These are phyloP conservation scores for Vitis amurensis DNA, from an alignment of 164 flowering plant genomes.

Conservation along the genomic window DNA sequence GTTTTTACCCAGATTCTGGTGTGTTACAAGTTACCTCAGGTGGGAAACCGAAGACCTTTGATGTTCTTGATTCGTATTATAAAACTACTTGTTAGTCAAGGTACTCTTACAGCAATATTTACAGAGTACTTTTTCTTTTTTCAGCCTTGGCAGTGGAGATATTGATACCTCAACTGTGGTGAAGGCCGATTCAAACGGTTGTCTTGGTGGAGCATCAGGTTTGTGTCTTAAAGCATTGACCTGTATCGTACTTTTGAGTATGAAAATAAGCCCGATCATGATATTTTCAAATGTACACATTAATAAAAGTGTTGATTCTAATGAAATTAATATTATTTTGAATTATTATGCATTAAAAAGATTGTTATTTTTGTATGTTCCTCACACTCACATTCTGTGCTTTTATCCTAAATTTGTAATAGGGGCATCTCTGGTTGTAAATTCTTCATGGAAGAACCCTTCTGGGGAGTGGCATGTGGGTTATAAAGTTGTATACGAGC, in stretches of 20 bases:
- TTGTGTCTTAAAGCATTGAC: constrained; percentile 1
- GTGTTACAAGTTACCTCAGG: constrained; percentile 79
- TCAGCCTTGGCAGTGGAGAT: constrained; percentile 96
- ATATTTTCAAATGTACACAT: too few species aligned
- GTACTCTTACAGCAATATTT: background rate
- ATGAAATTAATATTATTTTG: too few species aligned
- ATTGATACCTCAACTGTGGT: constrained; percentile 86
- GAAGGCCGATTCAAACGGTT: constrained; percentile 76
- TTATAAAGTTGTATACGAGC: constrained; percentile 77
- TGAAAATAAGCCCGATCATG: background rate
- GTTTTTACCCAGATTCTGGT: constrained; percentile 66
- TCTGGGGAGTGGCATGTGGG: constrained; percentile 98
- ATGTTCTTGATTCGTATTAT: constrained; percentile 83
- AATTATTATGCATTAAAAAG: too few species aligned
- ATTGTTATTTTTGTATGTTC: background rate
- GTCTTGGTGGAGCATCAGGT: constrained; percentile 89
- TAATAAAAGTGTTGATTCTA: too few species aligned
- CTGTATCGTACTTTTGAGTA: background rate
- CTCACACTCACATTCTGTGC: background rate
- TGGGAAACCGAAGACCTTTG: constrained; percentile 88
- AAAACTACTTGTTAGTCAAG: background rate
- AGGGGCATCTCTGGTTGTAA: constrained; percentile 68
- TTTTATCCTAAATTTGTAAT: background rate
- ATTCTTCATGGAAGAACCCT: constrained; percentile 88
- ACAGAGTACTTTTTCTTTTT: constrained; percentile 2